These are phyloP conservation scores for Aspergillus fumigatus DNA, from an alignment of 2,329 filamentous ascomycete species.

Conservation along the genomic window DNA sequence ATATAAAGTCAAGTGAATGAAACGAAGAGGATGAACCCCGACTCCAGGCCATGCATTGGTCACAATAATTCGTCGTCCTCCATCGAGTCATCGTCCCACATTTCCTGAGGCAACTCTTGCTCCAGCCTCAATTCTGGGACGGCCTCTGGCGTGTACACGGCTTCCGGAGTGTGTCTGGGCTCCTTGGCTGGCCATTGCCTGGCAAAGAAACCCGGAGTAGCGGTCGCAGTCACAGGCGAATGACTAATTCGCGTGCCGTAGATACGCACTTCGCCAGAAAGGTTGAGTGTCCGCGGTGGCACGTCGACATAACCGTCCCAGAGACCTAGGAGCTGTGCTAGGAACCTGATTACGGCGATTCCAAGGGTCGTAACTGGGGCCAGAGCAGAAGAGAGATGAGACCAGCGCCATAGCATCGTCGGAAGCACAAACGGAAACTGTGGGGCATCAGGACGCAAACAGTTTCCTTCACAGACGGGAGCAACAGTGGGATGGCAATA, in stretches of 20 bases:
- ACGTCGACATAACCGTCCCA: constrained; percentile 42
- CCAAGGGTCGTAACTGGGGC: constrained; percentile 27
- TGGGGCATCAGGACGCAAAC: constrained; percentile 49
- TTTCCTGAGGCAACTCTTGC: neutral
- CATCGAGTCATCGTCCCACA: constrained; percentile 22
- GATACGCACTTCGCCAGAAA: constrained; percentile 27
- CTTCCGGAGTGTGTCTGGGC: neutral
- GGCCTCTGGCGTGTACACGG: neutral
- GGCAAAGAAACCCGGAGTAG: constrained; percentile 10
- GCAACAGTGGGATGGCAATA: constrained; percentile 51
- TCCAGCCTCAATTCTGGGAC: neutral
- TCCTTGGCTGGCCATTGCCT: neutral
- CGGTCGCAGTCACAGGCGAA: constrained; percentile 15
- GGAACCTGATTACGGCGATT: constrained; percentile 27
- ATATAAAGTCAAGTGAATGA: neutral
- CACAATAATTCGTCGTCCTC: constrained; percentile 32
- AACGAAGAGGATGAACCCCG: neutral
- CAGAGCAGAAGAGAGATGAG: constrained; percentile 30
- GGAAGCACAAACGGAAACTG: constrained; percentile 53
- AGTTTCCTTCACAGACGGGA: constrained; percentile 46
- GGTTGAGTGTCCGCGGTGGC: constrained; percentile 16
- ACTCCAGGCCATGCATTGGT: neutral
- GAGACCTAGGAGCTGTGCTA: constrained; percentile 35
- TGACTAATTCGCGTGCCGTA: constrained; percentile 22
- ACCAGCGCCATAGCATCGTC: constrained; percentile 50